Evolutionary conservation across 2,329 filamentous ascomycete genomes (phyloP), one percentile per base, ranked within the genome.

Genomic region (Talaromyces rugulosus): DNA sequence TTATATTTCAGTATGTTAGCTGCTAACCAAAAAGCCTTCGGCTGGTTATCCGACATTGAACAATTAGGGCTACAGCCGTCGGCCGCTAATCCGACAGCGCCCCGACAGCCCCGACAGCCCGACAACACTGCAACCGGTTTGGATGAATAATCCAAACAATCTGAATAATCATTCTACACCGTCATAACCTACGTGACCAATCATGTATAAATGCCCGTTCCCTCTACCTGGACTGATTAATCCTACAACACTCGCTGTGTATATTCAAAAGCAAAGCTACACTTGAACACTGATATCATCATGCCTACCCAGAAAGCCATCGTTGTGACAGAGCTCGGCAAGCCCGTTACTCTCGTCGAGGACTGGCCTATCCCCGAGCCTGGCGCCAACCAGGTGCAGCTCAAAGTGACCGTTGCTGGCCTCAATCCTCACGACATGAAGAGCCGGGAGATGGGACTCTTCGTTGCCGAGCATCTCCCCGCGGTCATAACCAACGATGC

Each of bases 391-490:
- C 67, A 80, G 63, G 66, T 80, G 12, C 74, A 74, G 4, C 40
- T 81, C 58, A 75, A 73, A 53, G 69, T 80, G 30, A 72, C 68
- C 2, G 69, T 76, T 14, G 71, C 58, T 18, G 58, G 58, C 5
- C 8, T 60, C 34, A 60, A 60, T 30, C 74, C 72, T 1, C 76
- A 80, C 60, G 78, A 81, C 66, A 65, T 74, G n/a, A 77, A 77
- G 59, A 65, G 65, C 14, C 74, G 76, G 8, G 75, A 78, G 61
- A 31, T 12, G 0, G 72, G 74, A 5, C 69, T 79, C n/a, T 75
- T 78, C 62, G 72, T 77, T 5, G 62, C 67, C 18, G 63, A 70
- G 14, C 52, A 63, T 0, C 60, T 61, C 4, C 77, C 78, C 1
- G 69, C 68, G 1, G 64, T 78, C 27, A 66, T 78, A 0, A 69